A percentile compares a stretch with the other conserved stretches of the same genome.
Conservation (phyloP, 1,284 basidiomycete species). For the Puccinia coronata region DNA sequence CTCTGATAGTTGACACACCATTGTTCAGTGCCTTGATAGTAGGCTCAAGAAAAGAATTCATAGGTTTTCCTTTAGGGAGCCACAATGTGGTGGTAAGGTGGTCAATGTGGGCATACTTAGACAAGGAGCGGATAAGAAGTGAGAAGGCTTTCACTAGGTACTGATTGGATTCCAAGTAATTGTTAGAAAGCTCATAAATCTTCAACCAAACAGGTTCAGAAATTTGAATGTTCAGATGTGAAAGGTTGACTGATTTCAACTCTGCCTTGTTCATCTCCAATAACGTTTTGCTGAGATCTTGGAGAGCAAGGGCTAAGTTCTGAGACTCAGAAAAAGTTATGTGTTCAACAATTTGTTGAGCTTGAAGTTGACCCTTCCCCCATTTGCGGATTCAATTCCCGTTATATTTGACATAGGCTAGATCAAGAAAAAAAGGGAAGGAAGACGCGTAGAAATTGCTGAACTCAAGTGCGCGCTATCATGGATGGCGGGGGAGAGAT, state of each 20-base stretch:
- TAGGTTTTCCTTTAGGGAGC: constrained; percentile 22
- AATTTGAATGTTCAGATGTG: constrained; percentile 26
- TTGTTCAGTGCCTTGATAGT: constrained; percentile 26
- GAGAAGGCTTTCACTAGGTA: constrained; percentile 14
- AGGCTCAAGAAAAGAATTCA: constrained; percentile 27
- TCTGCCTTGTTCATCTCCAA: background rate
- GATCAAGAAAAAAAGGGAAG: constrained; percentile 36
- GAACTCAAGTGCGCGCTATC: constrained; percentile 17
- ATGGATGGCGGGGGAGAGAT: background rate
- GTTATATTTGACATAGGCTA: constrained; percentile 21
- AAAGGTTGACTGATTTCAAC: constrained; percentile 18
- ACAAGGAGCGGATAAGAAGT: constrained; percentile 40
- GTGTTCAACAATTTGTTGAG: constrained; percentile 28
- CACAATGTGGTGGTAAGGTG: constrained; percentile 22
- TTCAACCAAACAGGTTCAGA: constrained; percentile 34
- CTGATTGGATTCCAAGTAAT: constrained; percentile 19
- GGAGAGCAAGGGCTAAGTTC: constrained; percentile 1
- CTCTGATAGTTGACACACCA: constrained; percentile 24
- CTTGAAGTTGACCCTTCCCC: background rate
- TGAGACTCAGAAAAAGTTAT: constrained; percentile 18
- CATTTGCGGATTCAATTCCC: background rate
- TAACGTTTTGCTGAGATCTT: constrained; percentile 10
- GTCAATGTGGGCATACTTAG: constrained; percentile 46
- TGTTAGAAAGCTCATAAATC: constrained; percentile 32
- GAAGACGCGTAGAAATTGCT: constrained; percentile 30